Base-by-base conservation (phyloP, 148 eudicot genomes). In the Persicaria maculosa region DNA sequence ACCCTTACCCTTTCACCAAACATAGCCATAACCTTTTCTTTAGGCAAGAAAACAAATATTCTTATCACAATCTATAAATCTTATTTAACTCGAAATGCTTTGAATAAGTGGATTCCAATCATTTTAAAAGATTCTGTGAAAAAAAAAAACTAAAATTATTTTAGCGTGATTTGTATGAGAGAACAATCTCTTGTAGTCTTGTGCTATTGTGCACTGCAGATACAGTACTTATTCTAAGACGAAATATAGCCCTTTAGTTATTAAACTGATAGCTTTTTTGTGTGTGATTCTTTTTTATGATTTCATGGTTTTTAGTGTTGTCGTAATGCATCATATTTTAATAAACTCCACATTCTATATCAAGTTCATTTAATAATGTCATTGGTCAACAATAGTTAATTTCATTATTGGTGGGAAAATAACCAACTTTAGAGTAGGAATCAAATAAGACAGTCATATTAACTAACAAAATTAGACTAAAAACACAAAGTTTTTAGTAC, bases 201-300 rank as follows among this genome's bases (percentile, higher is more conserved):
- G n/a, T n/a, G n/a, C n/a, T 40, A 7, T 36, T 31, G 69, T 64
- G n/a, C 31, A 4, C 2, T 47, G 52, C 52, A 9, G 12, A 40
- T 5, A 64, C 15, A 64, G 47, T 64, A 17, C 46, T 64, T 64
- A 64, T 64, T 64, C 46, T 62, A 36, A 45, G 69, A 64, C 69
- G 45, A 64, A 64, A 36, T 64, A 31, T 9, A 31, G 46, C 7
- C n/a, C n/a, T 36, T 36, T 31, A 31, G 46, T 40, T 65, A 65
- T 65, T 65, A 65, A 65, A 36, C 4, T 65, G 43, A 10, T 65
- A 36, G n/a, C 19, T 65, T 53, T 53, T 65, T 53, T 53, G 57
- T 53, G 57, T 31, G 57, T 15, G 17, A 14, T 53, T 53, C 57
- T 53, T 3, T 20, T 31, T 58, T 1, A n/a, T 58, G 40, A 10